Evolutionary conservation across 2,329 filamentous ascomycete species (phyloP).

Genomic region (Fusarium sp.): DNA sequence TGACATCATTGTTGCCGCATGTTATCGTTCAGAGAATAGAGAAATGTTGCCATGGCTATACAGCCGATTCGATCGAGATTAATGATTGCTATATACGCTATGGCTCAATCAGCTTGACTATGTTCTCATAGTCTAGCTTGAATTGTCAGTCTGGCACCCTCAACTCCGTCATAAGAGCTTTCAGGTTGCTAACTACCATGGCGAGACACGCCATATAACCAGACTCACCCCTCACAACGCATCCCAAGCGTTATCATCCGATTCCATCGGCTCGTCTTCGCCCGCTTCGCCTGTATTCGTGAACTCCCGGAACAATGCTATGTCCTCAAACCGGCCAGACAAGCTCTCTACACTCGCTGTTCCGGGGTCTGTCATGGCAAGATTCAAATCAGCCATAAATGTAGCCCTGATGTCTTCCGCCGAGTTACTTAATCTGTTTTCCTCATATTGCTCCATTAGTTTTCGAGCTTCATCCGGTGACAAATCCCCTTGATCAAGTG

Average conservation of each 20-base stretch:
- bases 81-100: background rate
- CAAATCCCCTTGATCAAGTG: conserved; percentile 52
- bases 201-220: background rate
- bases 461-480: conserved; percentile 45
- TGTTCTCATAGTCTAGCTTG: background rate
- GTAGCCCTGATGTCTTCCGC: conserved; percentile 51
- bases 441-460: conserved; percentile 51
- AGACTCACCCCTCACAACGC: background rate
- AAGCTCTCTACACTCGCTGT: conserved; percentile 53
- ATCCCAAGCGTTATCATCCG: conserved; percentile 23
- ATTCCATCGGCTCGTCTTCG: conserved; percentile 29
- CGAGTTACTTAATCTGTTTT: conserved; percentile 36
- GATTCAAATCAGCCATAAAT: conserved; percentile 55
- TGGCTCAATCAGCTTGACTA: background rate
- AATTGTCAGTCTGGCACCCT: background rate
- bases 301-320: conserved; percentile 54
- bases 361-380: conserved; percentile 53
- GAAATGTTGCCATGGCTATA: background rate
- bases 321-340: conserved; percentile 52
- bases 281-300: conserved; percentile 23
- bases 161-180: background rate
- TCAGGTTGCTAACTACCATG: background rate
- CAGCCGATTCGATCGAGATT: background rate
- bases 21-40: background rate
- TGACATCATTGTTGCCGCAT: background rate